Base-by-base conservation (phyloP, 73 alveolate species). In the Blepharisma stoltei region DNA sequence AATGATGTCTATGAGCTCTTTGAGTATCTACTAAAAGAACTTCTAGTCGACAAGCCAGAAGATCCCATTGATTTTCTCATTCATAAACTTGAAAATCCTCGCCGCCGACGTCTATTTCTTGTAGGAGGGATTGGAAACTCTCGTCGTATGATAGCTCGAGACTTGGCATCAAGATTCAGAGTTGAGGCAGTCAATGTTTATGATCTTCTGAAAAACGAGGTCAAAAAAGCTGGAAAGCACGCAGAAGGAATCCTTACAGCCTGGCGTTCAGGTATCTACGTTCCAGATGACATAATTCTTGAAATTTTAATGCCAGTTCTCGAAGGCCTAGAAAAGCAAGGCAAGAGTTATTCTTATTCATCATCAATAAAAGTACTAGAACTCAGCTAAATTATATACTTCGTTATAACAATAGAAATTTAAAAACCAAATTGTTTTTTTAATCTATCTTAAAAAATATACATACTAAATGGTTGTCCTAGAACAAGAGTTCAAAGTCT, bases 391-490 rank as follows among this genome's bases (percentile, higher is more conserved):
- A n/a, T n/a, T n/a, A n/a, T n/a, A n/a, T n/a, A n/a, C n/a, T n/a
- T n/a, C n/a, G n/a, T n/a, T n/a, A n/a, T n/a, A n/a, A n/a, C n/a
- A n/a, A n/a, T n/a, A n/a, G n/a, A n/a, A n/a, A n/a, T n/a, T n/a
- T n/a, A n/a, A n/a, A n/a, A n/a, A n/a, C n/a, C n/a, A n/a, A n/a
- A n/a, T n/a, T n/a, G n/a, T n/a, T n/a, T n/a, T n/a, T n/a, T n/a
- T n/a, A n/a, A n/a, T n/a, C n/a, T n/a, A n/a, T n/a, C n/a, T n/a
- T n/a, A n/a, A n/a, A n/a, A n/a, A n/a, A n/a, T n/a, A n/a, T n/a
- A 90, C 91, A 93, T 96, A 52, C 81, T 94, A 60, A 98, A 96
- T 77, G 99, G 99, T 21, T 96, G 94, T 84, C 99, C 99, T 38
- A 82, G 94, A 83, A 96, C 97, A 44, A 83, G 93, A 78, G 93